Conservation (phyloP, 495 filamentous ascomycete genomes). For the Endocarpon pusillum region DNA sequence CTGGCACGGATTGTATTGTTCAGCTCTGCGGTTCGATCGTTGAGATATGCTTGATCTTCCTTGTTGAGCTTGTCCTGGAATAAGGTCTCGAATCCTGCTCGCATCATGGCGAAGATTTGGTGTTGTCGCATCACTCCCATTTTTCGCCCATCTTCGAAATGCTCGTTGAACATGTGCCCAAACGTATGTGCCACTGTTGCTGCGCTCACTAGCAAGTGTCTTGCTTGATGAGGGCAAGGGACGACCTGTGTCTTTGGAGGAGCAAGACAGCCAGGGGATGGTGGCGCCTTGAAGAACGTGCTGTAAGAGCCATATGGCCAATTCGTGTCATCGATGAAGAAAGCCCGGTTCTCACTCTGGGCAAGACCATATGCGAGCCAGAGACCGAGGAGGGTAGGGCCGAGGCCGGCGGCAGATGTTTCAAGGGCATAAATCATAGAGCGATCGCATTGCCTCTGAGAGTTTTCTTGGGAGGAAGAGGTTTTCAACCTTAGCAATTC, state of each 20-base stretch:
- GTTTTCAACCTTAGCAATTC: constrained; percentile 6
- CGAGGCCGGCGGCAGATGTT: constrained; percentile 47
- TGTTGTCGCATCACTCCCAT: constrained; percentile 30
- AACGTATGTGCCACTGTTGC: constrained; percentile 39
- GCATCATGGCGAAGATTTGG: constrained; percentile 41
- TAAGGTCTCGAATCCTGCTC: constrained; percentile 44
- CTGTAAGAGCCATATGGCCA: constrained; percentile 61
- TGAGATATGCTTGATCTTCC: constrained; percentile 40
- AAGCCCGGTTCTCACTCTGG: constrained; percentile 45
- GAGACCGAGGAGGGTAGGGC: constrained; percentile 48
- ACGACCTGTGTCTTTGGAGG: constrained; percentile 46
- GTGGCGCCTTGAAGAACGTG: constrained; percentile 45
- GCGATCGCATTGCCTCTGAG: constrained; percentile 34
- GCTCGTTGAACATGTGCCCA: constrained; percentile 33
- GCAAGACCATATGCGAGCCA: constrained; percentile 67
- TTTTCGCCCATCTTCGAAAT: constrained; percentile 29
- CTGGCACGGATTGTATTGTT: constrained; percentile 24
- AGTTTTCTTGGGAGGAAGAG: constrained; percentile 13
- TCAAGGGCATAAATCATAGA: constrained; percentile 58
- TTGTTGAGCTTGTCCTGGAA: constrained; percentile 40
- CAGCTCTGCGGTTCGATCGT: constrained; percentile 29
- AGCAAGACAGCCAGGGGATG: constrained; percentile 35
- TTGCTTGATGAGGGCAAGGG: constrained; percentile 51
- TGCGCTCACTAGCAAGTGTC: constrained; percentile 52
- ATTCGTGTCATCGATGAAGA: constrained; percentile 59